Evolutionary conservation across 306 rosid genomes (phyloP), one percentile per base, ranked within the genome.

Genomic region (Cicer bijugum): DNA sequence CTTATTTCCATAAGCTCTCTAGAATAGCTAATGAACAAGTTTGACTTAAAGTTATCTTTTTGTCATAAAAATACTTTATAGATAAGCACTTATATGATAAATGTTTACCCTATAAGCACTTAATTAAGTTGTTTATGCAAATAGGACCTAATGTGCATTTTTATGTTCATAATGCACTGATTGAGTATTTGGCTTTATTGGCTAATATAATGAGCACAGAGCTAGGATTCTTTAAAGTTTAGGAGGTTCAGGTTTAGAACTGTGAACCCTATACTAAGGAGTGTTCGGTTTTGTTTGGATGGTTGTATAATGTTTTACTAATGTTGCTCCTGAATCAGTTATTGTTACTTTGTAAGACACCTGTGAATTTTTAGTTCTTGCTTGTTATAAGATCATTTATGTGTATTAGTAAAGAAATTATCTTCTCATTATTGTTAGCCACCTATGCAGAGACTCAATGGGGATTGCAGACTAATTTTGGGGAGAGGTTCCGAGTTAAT

Each of bases 401-500:
- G 28, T 50, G 51, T 20, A 9, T 70, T 56, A 64, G 60, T 66
- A 17, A 77, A 48, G 40, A 71, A 57, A 11, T 46, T 12, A 9
- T 51, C 48, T 48, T 77, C 62, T 67, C n/a, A 6, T 19, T 42
- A 33, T 67, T 12, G 66, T 59, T 59, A 12, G 20, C 1, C 48
- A 33, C 62, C 60, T 75, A 15, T 37, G 48, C 10, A 20, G 48
- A 43, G 3, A 42, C 66, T 48, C 56, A 40, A 23, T 3, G 55
- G 50, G 67, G 76, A 12, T 23, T 33, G 43, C 46, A 43, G 72
- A 45, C 39, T 50, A 38, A n/a, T 3, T 77, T 82, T 39, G 33
- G 58, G 33, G 52, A 8, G 75, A 45, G 72, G 52, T 64, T 53
- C 15, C 12, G 12, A 59, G 77, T 33, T 78, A 35, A 53, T 69